A percentile compares a stretch with the other conserved stretches of the same genome.
Conservation (phyloP, 2,329 filamentous ascomycete species). For the Trichoderma koningii region DNA sequence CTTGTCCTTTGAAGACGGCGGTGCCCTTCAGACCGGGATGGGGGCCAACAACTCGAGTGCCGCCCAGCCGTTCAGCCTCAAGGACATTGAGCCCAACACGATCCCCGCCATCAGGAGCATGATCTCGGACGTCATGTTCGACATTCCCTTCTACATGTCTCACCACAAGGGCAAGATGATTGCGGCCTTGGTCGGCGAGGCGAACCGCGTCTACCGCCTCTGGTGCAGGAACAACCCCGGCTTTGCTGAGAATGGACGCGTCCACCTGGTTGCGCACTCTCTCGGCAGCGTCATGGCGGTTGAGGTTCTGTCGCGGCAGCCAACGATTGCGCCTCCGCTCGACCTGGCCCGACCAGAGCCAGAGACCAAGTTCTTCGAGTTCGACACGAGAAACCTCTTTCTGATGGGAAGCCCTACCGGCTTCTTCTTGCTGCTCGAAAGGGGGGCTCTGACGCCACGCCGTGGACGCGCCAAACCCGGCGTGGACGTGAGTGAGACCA, state of each 20-base stretch:
- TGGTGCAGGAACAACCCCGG: constrained; percentile 94
- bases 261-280: constrained; percentile 91
- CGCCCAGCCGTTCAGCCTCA: constrained; percentile 63
- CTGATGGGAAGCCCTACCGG: constrained; percentile 86
- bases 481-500: constrained; percentile 63
- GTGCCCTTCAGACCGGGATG: constrained; percentile 57
- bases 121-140: constrained; percentile 97
- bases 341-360: constrained; percentile 46
- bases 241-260: constrained; percentile 76
- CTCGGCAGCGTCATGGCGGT: constrained; percentile 93
- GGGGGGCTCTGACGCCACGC: constrained; percentile 70
- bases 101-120: constrained; percentile 91
- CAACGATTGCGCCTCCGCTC: constrained; percentile 64
- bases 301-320: constrained; percentile 87
- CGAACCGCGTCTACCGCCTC: constrained; percentile 90
- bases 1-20: constrained; percentile 82
- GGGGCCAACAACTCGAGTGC: constrained; percentile 50
- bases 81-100: constrained; percentile 88
- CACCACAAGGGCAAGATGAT: constrained; percentile 97
- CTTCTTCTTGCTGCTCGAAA: constrained; percentile 89
- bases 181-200: constrained; percentile 80
- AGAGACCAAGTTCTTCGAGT: constrained; percentile 72
- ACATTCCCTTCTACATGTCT: constrained; percentile 97
- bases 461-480: constrained; percentile 75
- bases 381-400: constrained; percentile 88